phyloP scores from a whole-genome alignment of 2,329 filamentous ascomycete species.

The Blastomyces percursus region DNA sequence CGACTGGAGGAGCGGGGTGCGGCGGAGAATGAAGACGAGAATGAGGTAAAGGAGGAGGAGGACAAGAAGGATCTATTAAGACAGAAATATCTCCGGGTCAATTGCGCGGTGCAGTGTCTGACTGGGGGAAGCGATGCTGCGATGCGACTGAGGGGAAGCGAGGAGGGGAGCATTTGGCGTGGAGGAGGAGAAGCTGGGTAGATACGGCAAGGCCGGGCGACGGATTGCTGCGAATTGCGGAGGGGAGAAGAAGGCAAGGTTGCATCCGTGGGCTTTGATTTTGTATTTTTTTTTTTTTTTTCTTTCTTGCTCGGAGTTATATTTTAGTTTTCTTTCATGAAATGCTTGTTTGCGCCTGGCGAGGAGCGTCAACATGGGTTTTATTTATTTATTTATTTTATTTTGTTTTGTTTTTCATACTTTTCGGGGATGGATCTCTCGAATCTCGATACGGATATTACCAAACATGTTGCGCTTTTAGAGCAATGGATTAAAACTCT shows the following conservation, averaged over 20 bases:
- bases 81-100: background rate
- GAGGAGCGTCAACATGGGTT: background rate
- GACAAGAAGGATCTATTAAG: background rate
- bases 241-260: background rate
- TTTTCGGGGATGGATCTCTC: background rate
- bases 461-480: too few relatives aligned
- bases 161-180: constrained; percentile 15
- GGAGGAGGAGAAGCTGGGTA: background rate
- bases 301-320: background rate
- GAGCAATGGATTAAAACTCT: too few relatives aligned
- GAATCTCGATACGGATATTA: too few relatives aligned
- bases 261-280: background rate
- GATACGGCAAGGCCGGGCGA: background rate
- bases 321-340: background rate
- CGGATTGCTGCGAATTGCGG: background rate
- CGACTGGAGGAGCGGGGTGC: constrained; percentile 1
- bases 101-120: background rate
- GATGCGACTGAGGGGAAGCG: constrained; percentile 13
- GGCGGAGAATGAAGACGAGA: background rate
- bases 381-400: background rate
- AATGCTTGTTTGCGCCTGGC: background rate
- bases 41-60: background rate
- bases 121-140: constrained; percentile 3
- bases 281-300: background rate
- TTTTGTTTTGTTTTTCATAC: background rate